Evolutionary conservation across 768 basidiomycete genomes (phyloP), one percentile per base, ranked within the genome.

Genomic region (Suillus spraguei): DNA sequence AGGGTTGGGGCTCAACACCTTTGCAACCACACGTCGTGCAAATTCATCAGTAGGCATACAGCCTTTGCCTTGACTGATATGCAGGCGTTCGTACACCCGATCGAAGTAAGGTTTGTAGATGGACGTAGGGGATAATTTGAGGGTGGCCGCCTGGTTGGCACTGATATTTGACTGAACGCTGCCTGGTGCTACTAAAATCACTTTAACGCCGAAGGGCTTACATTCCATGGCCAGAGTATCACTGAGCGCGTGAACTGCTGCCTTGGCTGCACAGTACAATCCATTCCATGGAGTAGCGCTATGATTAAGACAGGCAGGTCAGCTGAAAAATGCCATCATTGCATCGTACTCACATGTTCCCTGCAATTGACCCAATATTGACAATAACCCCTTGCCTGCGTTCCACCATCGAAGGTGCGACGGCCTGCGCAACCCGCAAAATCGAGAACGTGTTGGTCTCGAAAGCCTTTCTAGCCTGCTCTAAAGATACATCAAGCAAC

Each of bases 161-260:
- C 88, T 76, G 59, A 93, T 81, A 67, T 92, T 89, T 4, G 90
- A 91, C 56, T 77, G 82, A 62, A 94, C 79, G 4, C 82, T 79
- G 10, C 88, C 91, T 0, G 91, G 88, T 5, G 84, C 81, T 52
- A 94, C 79, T 64, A 89, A 86, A 71, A 92, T 77, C 47, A 93
- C 90, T 28, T 83, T 77, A 63, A 95, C 82, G 36, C 86, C 85
- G 71, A 92, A 84, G 0, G 91, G 89, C 47, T 80, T 82, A 74
- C 87, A 86, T 69, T 95, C 92, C 89, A 91, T 89, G 3, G 80
- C 81, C 6, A 93, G 81, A 0, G 84, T 82, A 47, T 92, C 85
- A 55, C 85, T 86, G 35, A 92, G 76, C 32, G 81, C 76, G 50
- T 85, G 85, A 5, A 87, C 70, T 0, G 87, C 86, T 0, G 87